Base-by-base conservation (phyloP, 1,284 basidiomycete genomes). In the Boletus sp. region DNA sequence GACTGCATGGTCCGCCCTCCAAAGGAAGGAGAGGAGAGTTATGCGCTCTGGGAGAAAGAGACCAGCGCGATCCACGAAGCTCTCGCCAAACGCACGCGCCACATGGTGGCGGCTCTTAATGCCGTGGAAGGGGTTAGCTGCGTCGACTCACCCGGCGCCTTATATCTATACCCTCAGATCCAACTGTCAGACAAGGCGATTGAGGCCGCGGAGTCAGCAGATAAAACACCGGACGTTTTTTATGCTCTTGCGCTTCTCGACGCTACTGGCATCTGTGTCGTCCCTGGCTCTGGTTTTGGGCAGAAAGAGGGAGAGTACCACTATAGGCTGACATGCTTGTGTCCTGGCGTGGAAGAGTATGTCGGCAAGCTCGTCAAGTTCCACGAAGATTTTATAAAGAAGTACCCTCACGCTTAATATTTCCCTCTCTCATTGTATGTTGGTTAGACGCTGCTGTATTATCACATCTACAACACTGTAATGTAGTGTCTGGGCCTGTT, bases 1-100 rank as follows among this genome's bases (percentile, higher is more conserved):
- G 94, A 96, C 69, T 84, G 82, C 56, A 82, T 96, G 75, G 88
- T 96, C 34, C 80, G 87, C 34, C 92, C 93, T 20, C 94, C 94
- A 1, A 77, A 80, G 59, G 66, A 73, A 10, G 91, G 89, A 14
- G 78, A 86, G 7, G 77, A 81, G 58, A 88, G 84, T 50, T 92
- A 93, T 69, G 62, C 69, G 40, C 77, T 85, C 17, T 97, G 84
- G 83, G 81, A 85, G 63, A 65, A 80, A 61, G 94, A 97, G 72
- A 93, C 89, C 12, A 78, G 85, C 45, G 66, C 75, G 14, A 95
- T 88, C 54, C 88, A 92, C 62, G 72, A 75, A 33, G 85, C 81
- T 46, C 80, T 96, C 46, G 81, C 81, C 5, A 66, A 75, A 39
- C 83, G 94, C 50, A 91, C 84, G 19, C 68, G 73, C 47, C 70